phyloP scores from a whole-genome alignment of 2,329 filamentous ascomycete species.

The Neocatenulostroma microsporum region DNA sequence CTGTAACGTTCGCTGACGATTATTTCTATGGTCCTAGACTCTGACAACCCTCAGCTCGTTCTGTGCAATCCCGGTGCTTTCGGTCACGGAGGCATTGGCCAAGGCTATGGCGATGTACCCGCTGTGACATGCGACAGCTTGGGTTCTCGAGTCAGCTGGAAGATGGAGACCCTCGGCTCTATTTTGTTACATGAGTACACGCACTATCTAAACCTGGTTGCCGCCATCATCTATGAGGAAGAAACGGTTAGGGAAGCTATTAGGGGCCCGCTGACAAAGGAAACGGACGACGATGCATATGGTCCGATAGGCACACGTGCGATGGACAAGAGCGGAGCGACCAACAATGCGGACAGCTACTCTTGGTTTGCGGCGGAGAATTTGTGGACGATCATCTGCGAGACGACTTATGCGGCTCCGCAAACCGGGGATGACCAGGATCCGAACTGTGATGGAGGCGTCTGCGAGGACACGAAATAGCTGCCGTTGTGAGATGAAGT shows the following conservation, averaged over 20 bases:
- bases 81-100: constrained; percentile 2
- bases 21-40: too few species aligned
- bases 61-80: constrained; percentile 3
- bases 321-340: constrained; percentile 1
- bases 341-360: constrained; percentile 8
- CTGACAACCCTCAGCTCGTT: constrained; percentile 1
- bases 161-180: constrained; percentile 7
- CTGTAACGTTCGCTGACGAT: too few species aligned
- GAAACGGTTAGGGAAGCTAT: too few species aligned
- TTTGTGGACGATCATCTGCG: constrained; percentile 2
- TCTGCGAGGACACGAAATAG: too few species aligned
- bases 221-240: not conserved
- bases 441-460: not conserved
- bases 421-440: not conserved
- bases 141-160: constrained; percentile 6
- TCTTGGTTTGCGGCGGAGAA: constrained; percentile 2
- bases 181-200: constrained; percentile 8
- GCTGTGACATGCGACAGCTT: not conserved
- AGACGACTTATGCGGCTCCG: not conserved
- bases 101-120: constrained; percentile 1
- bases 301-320: constrained; percentile 1
- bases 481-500: too few species aligned
- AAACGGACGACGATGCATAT: too few species aligned
- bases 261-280: too few species aligned
- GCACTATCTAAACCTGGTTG: constrained; percentile 3